phyloP scores from a whole-genome alignment of 495 filamentous ascomycete species.

The Aspergillus sparsus region DNA sequence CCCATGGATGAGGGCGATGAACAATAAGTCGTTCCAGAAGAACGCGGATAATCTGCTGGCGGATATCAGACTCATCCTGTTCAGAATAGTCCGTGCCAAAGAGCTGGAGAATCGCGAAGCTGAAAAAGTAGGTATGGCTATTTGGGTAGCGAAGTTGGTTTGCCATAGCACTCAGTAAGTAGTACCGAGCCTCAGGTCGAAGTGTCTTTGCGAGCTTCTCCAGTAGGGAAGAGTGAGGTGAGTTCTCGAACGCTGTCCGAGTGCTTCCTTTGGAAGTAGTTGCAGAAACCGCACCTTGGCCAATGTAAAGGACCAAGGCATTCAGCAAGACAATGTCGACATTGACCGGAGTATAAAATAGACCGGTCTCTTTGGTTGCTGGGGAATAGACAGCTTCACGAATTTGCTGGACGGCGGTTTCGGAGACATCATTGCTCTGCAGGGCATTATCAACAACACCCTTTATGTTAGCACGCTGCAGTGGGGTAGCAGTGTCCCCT shows the following conservation, averaged over 20 bases:
- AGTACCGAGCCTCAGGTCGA: constrained; percentile 77
- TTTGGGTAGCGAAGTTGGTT: constrained; percentile 92
- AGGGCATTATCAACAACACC: constrained; percentile 67
- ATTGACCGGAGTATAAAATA: constrained; percentile 60
- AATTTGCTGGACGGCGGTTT: constrained; percentile 70
- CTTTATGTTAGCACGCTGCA: constrained; percentile 65
- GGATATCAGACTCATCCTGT: constrained; percentile 76
- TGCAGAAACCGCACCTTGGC: constrained; percentile 62
- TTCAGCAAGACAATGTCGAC: constrained; percentile 75
- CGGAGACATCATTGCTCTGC: constrained; percentile 56
- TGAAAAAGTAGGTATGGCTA: constrained; percentile 90
- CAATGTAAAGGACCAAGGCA: constrained; percentile 80
- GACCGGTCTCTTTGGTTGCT: constrained; percentile 54
- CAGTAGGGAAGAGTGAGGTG: constrained; percentile 73
- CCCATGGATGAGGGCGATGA: constrained; percentile 95
- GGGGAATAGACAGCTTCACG: constrained; percentile 63
- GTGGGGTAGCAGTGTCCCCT: constrained; percentile 58
- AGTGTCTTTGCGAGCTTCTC: constrained; percentile 72
- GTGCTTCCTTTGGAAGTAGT: constrained; percentile 58
- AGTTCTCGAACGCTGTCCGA: constrained; percentile 65
- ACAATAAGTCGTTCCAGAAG: constrained; percentile 84
- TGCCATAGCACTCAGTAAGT: constrained; percentile 78
- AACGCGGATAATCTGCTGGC: constrained; percentile 85
- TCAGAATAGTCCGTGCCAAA: constrained; percentile 79
- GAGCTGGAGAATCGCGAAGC: constrained; percentile 79